These are phyloP conservation scores for Yamadazyma akitaensis DNA, from an alignment of 805 yeast species.

Conservation along the genomic window DNA sequence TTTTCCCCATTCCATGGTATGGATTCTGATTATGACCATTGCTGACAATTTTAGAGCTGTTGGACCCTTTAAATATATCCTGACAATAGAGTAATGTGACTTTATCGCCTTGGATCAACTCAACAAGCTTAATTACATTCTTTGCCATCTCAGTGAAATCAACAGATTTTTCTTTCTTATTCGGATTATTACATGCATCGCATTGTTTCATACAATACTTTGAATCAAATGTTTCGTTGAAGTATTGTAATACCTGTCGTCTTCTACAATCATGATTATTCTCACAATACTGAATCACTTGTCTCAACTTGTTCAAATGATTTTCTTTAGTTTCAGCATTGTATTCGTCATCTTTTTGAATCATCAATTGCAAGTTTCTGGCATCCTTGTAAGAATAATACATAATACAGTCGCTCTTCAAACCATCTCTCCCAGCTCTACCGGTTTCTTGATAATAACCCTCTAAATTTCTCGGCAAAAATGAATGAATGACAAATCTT, in stretches of 20 bases:
- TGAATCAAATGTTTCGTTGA: constrained; percentile 77
- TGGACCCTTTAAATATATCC: constrained; percentile 77
- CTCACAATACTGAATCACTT: constrained; percentile 89
- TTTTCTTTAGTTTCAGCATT: constrained; percentile 64
- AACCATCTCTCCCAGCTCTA: constrained; percentile 96
- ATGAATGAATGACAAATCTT: constrained; percentile 82
- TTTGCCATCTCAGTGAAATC: constrained; percentile 70
- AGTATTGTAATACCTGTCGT: constrained; percentile 82
- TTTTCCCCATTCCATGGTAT: constrained; percentile 71
- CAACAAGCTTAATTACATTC: constrained; percentile 57
- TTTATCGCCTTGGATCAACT: constrained; percentile 49
- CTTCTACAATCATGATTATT: constrained; percentile 88
- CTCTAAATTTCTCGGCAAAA: constrained; percentile 85
- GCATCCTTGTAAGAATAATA: constrained; percentile 82
- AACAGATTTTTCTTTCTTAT: constrained; percentile 42
- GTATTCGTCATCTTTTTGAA: constrained; percentile 69
- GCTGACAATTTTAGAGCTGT: constrained; percentile 53
- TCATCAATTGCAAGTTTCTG: constrained; percentile 67
- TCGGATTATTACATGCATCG: constrained; percentile 68
- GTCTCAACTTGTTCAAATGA: constrained; percentile 71
- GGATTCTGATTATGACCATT: constrained; percentile 59
- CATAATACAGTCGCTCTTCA: constrained; percentile 75
- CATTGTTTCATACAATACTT: constrained; percentile 66
- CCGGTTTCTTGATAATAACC: constrained; percentile 99
- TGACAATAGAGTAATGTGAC: constrained; percentile 80